Evolutionary conservation across 345 rosid species (phyloP).

Genomic region (Eucalyptus microcorys): DNA sequence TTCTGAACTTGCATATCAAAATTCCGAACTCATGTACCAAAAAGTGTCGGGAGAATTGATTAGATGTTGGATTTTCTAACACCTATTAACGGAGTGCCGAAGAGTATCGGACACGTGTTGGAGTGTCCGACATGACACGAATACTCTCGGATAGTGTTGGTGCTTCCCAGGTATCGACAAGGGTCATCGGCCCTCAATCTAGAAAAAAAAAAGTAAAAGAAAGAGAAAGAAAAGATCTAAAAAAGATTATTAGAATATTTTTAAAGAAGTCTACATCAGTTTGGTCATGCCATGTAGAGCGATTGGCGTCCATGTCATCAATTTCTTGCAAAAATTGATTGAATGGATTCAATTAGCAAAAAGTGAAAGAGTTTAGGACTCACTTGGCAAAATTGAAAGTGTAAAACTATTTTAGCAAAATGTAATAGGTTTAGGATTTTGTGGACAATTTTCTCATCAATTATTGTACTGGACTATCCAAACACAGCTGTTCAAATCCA

Average conservation of each 20-base stretch:
- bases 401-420: not conserved
- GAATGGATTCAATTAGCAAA: not conserved
- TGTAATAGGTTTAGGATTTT: too few relatives aligned
- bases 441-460: too few relatives aligned
- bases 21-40: too few relatives aligned
- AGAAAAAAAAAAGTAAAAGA: too few relatives aligned
- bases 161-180: fast-evolving
- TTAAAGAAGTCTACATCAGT: fast-evolving
- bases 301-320: too few relatives aligned
- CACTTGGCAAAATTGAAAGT: not conserved
- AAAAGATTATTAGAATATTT: too few relatives aligned
- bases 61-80: too few relatives aligned
- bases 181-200: not conserved
- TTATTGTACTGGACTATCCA: not conserved
- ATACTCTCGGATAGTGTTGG: fast-evolving
- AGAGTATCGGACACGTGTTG: fast-evolving
- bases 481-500: not conserved
- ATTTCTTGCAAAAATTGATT: too few relatives aligned
- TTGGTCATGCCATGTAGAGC: fast-evolving
- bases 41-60: too few relatives aligned
- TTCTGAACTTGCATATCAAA: fast-evolving
- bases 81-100: fast-evolving
- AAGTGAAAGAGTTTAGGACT: too few relatives aligned
- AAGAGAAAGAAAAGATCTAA: not conserved
- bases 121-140: too few relatives aligned